A percentile compares a stretch with the other conserved stretches of the same genome.
Evolutionary conservation across 2,329 filamentous ascomycete species (phyloP).

Genomic region (Fusarium subglutinans): DNA sequence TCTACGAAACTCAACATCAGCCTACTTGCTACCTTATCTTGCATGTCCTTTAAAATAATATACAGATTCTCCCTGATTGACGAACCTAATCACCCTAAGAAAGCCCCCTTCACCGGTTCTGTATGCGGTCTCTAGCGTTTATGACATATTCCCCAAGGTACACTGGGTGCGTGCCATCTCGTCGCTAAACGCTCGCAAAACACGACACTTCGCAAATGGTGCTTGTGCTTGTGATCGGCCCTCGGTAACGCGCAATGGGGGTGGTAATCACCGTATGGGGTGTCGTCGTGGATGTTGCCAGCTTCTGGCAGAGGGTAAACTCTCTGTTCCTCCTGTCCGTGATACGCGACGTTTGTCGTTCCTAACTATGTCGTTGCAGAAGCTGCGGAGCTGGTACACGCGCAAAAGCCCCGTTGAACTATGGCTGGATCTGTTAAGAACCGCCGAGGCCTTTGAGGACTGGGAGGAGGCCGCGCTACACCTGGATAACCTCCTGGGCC

Average conservation of each 20-base stretch:
- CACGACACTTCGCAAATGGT: slow-evolving; percentile 34
- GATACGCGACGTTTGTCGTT: slow-evolving; percentile 5
- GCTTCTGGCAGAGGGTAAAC: slow-evolving; percentile 70
- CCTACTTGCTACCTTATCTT: slow-evolving; percentile 6
- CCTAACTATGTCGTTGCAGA: slow-evolving; percentile 58
- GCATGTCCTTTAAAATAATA: slow-evolving; percentile 15
- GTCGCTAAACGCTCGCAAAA: slow-evolving; percentile 18
- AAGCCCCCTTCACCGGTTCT: slow-evolving; percentile 7
- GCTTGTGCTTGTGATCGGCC: slow-evolving; percentile 47
- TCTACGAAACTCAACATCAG: slow-evolving; percentile 34
- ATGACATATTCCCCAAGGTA: slow-evolving; percentile 32
- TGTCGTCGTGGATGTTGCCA: slow-evolving; percentile 68
- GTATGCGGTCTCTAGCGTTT: slow-evolving; percentile 17
- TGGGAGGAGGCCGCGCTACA: slow-evolving; percentile 87
- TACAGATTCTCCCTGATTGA: not conserved
- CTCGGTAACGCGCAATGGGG: slow-evolving; percentile 54
- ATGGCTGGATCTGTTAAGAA: slow-evolving; percentile 71
- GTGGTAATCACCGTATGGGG: slow-evolving; percentile 61
- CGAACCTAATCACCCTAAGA: not conserved
- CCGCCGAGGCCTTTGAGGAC: slow-evolving; percentile 79
- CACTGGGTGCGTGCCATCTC: slow-evolving; percentile 24
- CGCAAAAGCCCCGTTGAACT: slow-evolving; percentile 71
- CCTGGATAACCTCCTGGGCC: slow-evolving; percentile 82
- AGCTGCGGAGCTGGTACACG: slow-evolving; percentile 72
- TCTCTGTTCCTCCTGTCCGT: slow-evolving; percentile 7